Evolutionary conservation across 331 rosid genomes (phyloP).

Genomic region (Malus hybrid): DNA sequence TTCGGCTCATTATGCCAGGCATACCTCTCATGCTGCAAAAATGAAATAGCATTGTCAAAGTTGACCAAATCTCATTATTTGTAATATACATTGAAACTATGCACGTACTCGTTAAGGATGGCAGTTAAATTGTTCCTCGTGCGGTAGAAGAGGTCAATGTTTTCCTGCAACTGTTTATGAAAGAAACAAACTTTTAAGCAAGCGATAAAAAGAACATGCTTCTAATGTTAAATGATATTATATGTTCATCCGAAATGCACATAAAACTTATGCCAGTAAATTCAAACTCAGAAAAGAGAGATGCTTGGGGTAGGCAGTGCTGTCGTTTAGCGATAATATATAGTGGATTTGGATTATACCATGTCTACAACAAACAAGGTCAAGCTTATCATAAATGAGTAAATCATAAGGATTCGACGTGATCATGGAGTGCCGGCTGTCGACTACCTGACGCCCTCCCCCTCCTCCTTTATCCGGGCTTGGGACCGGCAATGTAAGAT

Average conservation of each 20-base stretch:
- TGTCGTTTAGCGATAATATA: neutral
- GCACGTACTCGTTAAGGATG: slow-evolving; percentile 77
- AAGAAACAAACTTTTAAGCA: slow-evolving; percentile 14
- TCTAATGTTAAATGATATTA: neutral
- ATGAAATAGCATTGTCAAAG: slow-evolving; percentile 7
- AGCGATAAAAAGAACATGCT: neutral
- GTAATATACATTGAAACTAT: slow-evolving; percentile 1
- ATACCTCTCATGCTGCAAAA: slow-evolving; percentile 77
- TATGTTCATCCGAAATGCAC: neutral
- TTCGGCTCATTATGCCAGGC: slow-evolving; percentile 90
- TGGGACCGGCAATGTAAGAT: too few relatives aligned
- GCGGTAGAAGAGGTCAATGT: slow-evolving; percentile 72
- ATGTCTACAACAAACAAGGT: neutral
- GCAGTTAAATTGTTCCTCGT: slow-evolving; percentile 65
- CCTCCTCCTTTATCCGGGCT: too few relatives aligned
- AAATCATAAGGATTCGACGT: too few relatives aligned
- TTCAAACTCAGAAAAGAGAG: neutral
- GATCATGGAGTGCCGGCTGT: too few relatives aligned
- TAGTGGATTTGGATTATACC: neutral
- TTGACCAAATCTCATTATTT: neutral
- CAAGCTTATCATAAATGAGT: neutral
- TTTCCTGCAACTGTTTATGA: slow-evolving; percentile 81
- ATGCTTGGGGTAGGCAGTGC: neutral
- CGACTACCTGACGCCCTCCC: too few relatives aligned
- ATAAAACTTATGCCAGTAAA: neutral